These are phyloP conservation scores for Xylaria sp. DNA, from an alignment of 2,329 filamentous ascomycete species.

Conservation along the genomic window DNA sequence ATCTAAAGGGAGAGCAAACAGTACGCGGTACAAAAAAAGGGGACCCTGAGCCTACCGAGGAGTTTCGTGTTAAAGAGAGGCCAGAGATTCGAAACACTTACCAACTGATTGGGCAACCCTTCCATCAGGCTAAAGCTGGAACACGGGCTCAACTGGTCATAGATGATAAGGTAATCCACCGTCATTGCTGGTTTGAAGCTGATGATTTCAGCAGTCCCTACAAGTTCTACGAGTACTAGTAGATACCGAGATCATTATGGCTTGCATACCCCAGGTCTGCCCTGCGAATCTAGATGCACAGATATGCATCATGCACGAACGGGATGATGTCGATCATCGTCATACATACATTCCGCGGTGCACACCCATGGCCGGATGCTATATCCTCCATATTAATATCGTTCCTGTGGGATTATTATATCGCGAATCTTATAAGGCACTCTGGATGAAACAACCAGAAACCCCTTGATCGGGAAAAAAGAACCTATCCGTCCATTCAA, in stretches of 20 bases:
- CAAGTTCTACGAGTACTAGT: background rate
- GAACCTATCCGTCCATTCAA: background rate
- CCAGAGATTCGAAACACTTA: background rate
- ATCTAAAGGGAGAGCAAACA: no score
- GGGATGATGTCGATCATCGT: conserved; percentile 5
- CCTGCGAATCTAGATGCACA: background rate
- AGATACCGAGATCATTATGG: background rate
- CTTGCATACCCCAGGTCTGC: no score
- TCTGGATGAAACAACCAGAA: background rate
- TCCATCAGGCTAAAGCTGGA: background rate
- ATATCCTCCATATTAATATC: background rate
- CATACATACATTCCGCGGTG: background rate
- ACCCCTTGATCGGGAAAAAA: background rate
- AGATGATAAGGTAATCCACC: background rate
- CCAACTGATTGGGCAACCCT: background rate
- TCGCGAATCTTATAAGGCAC: background rate
- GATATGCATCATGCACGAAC: background rate
- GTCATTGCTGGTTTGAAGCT: background rate
- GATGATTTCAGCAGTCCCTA: background rate
- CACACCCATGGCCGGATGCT: background rate
- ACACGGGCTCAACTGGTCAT: background rate
- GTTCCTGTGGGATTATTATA: background rate
- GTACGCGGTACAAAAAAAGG: no score
- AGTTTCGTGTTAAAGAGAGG: no score
- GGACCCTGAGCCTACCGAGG: no score